phyloP scores from a whole-genome alignment of 108 stramenopile species.

The Pseudonitzschia multiseries region DNA sequence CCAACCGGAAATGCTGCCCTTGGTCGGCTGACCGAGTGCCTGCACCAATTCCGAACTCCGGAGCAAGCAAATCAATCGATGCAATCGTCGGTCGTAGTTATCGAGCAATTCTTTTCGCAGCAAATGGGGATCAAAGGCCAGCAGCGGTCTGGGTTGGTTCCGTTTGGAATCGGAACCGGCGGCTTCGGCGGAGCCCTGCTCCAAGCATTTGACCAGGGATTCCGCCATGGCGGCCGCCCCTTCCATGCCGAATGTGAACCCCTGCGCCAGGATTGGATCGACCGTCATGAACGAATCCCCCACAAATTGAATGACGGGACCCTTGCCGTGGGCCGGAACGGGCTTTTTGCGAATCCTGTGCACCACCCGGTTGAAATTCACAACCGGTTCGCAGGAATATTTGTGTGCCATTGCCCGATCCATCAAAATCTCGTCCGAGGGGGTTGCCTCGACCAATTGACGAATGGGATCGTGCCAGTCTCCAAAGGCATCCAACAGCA shows the following conservation, averaged over 20 bases:
- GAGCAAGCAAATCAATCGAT: conserved; percentile 67
- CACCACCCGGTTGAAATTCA: conserved; percentile 59
- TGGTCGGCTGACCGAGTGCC: conserved; percentile 69
- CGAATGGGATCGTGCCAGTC: conserved; percentile 85
- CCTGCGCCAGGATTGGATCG: conserved; percentile 88
- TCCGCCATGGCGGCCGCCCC: conserved; percentile 58
- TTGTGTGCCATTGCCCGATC: conserved; percentile 77
- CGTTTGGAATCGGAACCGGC: background rate
- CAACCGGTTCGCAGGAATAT: conserved; percentile 62
- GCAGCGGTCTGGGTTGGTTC: background rate
- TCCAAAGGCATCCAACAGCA: conserved; percentile 64
- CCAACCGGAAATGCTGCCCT: conserved; percentile 43
- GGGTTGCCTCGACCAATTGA: conserved; percentile 72
- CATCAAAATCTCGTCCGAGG: conserved; percentile 75
- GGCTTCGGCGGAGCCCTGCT: background rate
- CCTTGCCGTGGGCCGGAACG: conserved; percentile 40
- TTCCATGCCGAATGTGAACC: conserved; percentile 87
- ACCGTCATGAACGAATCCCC: conserved; percentile 87
- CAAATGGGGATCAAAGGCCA: conserved; percentile 51
- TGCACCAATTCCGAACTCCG: conserved; percentile 84
- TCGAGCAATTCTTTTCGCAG: conserved; percentile 54
- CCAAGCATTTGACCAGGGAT: conserved; percentile 33
- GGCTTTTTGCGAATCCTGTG: conserved; percentile 10
- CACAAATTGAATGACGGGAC: conserved; percentile 69
- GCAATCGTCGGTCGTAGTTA: conserved; percentile 46